Conservation (phyloP, 2,329 filamentous ascomycete genomes). For the Davidsoniella neocaledoniae region DNA sequence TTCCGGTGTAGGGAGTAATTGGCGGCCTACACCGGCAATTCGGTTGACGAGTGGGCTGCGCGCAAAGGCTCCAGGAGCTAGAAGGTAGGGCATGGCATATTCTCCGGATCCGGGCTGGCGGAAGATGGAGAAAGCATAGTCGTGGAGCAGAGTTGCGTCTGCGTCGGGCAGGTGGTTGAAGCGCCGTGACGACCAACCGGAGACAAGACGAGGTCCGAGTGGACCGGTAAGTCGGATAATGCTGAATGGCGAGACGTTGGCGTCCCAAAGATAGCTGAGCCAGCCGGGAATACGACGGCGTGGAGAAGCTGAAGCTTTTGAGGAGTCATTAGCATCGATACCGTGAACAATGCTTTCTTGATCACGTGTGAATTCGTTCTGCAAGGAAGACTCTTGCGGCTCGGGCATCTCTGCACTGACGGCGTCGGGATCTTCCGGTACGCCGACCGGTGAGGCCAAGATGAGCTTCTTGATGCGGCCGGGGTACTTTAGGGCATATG, state of each 20-base stretch:
- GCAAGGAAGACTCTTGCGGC: conserved; percentile 52
- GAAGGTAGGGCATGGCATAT: conserved; percentile 80
- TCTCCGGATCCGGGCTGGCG: conserved; percentile 82
- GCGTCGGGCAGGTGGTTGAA: conserved; percentile 73
- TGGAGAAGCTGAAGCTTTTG: conserved; percentile 18
- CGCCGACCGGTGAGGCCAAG: conserved; percentile 80
- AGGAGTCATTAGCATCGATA: conserved; percentile 16
- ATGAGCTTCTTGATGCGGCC: conserved; percentile 92
- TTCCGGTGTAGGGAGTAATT: conserved; percentile 26
- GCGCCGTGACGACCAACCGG: conserved; percentile 82
- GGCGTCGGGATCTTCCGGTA: conserved; percentile 87
- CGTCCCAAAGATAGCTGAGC: conserved; percentile 90
- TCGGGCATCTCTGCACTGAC: conserved; percentile 67
- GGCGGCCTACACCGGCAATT: conserved; percentile 75
- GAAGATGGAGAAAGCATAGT: conserved; percentile 91
- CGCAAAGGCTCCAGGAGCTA: conserved; percentile 86
- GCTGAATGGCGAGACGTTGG: conserved; percentile 89
- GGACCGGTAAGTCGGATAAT: conserved; percentile 78
- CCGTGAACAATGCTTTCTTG: conserved; percentile 35
- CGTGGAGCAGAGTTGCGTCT: conserved; percentile 72
- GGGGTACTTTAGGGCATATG: conserved; percentile 92
- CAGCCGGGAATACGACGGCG: conserved; percentile 57
- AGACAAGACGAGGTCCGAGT: conserved; percentile 78
- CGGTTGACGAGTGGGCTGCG: conserved; percentile 73
- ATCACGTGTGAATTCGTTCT: conserved; percentile 65